These are phyloP conservation scores for Verticillium isaacii DNA, from an alignment of 2,329 filamentous ascomycete genomes.

Conservation along the genomic window DNA sequence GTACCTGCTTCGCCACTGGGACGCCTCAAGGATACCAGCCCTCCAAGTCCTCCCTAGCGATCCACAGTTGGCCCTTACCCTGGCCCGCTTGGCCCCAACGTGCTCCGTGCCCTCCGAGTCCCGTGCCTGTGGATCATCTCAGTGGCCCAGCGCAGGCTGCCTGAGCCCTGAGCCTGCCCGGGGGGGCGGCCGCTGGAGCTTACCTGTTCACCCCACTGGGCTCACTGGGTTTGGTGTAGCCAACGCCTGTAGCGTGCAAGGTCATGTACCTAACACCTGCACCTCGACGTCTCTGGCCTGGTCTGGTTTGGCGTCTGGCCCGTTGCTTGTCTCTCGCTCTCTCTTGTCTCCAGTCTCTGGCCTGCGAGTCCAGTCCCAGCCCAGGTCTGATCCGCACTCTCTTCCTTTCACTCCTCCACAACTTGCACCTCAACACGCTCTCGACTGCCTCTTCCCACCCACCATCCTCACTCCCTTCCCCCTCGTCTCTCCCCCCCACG, in stretches of 20 bases:
- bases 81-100: background rate
- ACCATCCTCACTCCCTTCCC: slow-evolving; percentile 1
- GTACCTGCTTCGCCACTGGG: background rate
- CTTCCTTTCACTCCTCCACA: background rate
- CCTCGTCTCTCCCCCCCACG: slow-evolving; percentile 7
- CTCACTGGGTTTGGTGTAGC: background rate
- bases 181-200: background rate
- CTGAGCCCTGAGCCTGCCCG: background rate
- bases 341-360: background rate
- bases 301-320: background rate
- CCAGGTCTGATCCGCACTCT: background rate
- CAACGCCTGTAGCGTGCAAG: background rate
- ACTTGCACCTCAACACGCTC: background rate
- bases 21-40: background rate
- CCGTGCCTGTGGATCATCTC: background rate
- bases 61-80: background rate
- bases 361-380: background rate
- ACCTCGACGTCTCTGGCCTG: background rate
- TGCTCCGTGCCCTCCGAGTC: background rate
- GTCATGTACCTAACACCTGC: background rate
- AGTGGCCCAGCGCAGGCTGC: background rate
- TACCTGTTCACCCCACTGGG: background rate
- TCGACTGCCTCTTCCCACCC: background rate
- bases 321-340: background rate
- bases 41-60: background rate